These are phyloP conservation scores for Hirsutella minnesotensis DNA, from an alignment of 2,329 filamentous ascomycete species.

Conservation along the genomic window DNA sequence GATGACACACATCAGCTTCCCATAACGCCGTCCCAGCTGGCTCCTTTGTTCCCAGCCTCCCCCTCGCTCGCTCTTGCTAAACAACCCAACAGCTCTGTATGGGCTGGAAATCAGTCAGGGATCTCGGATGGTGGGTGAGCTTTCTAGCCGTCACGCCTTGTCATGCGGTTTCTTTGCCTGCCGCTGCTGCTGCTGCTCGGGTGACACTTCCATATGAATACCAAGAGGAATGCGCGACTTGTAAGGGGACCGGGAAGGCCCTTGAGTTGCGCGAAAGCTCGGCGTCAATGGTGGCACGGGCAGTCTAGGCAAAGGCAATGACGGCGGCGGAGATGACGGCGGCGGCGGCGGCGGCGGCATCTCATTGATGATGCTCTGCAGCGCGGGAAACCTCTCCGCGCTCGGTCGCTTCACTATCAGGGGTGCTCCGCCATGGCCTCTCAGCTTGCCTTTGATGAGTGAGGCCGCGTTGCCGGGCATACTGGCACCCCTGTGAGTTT, in stretches of 20 bases:
- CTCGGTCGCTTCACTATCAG: conserved; percentile 7
- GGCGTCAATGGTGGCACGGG: conserved; percentile 14
- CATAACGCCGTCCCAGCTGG: too few relatives aligned
- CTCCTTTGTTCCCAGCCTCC: too few relatives aligned
- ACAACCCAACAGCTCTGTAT: too few relatives aligned
- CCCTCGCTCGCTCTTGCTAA: too few relatives aligned
- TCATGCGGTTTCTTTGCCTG: conserved; percentile 8
- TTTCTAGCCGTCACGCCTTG: not conserved
- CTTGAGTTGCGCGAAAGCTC: not conserved
- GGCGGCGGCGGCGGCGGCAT: conserved; percentile 12
- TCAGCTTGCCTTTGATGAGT: not conserved
- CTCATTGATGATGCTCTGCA: conserved; percentile 12
- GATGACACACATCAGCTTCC: too few relatives aligned
- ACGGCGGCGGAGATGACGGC: conserved; percentile 11
- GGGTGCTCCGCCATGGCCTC: not conserved
- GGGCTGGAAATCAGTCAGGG: too few relatives aligned
- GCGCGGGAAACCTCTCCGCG: conserved; percentile 12
- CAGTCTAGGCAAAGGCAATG: conserved; percentile 12
- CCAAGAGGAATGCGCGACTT: conserved; percentile 14
- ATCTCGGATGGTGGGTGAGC: not conserved
- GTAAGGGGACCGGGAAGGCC: conserved; percentile 2
- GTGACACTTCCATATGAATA: conserved; percentile 12
- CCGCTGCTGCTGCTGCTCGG: conserved; percentile 6
- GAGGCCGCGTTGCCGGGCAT: not conserved
- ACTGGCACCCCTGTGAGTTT: too few relatives aligned